These are phyloP conservation scores for Eimeria praecox DNA, from an alignment of 169 alveolate genomes.

Conservation along the genomic window DNA sequence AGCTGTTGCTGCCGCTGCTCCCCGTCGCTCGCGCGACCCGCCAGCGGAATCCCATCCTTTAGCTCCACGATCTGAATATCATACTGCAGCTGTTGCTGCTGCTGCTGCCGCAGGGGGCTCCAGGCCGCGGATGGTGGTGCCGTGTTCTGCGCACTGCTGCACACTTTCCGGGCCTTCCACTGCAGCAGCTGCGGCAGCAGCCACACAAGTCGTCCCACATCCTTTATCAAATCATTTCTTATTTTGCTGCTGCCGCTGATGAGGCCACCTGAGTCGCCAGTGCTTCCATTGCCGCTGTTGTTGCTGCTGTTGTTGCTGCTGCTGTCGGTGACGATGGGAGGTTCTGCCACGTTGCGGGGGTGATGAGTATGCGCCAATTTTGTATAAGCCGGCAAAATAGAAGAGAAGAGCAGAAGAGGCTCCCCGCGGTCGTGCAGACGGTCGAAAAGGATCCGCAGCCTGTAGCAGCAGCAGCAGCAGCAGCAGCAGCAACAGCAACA, in stretches of 20 bases:
- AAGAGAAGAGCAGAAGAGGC: constrained; percentile 59
- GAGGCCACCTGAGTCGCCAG: neutral
- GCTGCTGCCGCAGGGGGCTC: constrained; percentile 45
- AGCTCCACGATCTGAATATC: constrained; percentile 63
- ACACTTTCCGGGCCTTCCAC: constrained; percentile 46
- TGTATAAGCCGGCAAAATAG: constrained; percentile 62
- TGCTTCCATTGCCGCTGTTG: constrained; percentile 2
- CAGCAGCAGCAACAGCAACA: neutral
- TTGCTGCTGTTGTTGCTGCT: constrained; percentile 9
- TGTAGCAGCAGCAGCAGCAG: constrained; percentile 58
- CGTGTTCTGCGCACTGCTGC: neutral
- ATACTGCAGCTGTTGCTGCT: constrained; percentile 48
- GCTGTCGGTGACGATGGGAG: neutral
- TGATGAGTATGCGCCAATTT: constrained; percentile 57
- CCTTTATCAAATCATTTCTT: constrained; percentile 56
- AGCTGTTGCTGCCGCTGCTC: constrained; percentile 76
- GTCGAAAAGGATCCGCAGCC: constrained; percentile 59
- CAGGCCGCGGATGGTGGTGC: neutral
- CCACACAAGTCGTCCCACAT: constrained; percentile 73
- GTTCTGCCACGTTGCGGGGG: constrained; percentile 56
- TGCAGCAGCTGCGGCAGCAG: constrained; percentile 77
- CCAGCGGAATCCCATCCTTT: constrained; percentile 43
- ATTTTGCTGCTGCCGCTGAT: constrained; percentile 40
- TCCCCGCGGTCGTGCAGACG: constrained; percentile 73
- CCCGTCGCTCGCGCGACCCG: constrained; percentile 53